Percentiles rank a stretch among this genome's conserved stretches.
phyloP scores from a whole-genome alignment of 2,329 filamentous ascomycete species.

The Neofusicoccum parvum region DNA sequence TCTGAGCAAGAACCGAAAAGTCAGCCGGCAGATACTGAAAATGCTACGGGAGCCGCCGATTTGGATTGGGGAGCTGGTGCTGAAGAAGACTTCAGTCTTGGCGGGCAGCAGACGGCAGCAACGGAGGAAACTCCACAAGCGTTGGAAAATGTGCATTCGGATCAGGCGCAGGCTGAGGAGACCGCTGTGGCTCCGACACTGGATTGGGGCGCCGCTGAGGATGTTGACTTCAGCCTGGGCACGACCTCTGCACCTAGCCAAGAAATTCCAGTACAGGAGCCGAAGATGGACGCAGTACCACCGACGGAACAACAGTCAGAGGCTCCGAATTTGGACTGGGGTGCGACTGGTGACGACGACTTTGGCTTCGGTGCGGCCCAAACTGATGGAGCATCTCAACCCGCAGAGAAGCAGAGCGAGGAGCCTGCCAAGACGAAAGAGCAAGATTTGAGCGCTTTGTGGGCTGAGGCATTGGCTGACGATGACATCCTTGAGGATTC shows the following conservation, averaged over 20 bases:
- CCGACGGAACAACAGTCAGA: neutral
- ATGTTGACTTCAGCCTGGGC: conserved; percentile 30
- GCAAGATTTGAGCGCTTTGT: conserved; percentile 75
- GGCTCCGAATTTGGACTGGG: conserved; percentile 20
- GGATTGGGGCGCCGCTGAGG: conserved; percentile 39
- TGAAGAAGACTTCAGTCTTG: conserved; percentile 19
- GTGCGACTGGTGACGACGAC: neutral
- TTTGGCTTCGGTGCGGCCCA: conserved; percentile 1
- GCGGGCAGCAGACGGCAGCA: neutral
- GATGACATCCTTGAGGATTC: conserved; percentile 69
- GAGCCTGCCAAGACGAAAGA: conserved; percentile 31
- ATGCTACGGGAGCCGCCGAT: conserved; percentile 17
- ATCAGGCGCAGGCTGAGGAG: neutral
- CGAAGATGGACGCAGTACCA: neutral
- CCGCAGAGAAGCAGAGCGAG: neutral
- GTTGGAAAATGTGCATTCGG: neutral
- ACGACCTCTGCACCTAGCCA: neutral
- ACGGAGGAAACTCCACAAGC: neutral
- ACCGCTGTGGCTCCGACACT: conserved; percentile 13
- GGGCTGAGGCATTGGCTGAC: conserved; percentile 79
- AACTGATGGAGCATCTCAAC: conserved; percentile 9
- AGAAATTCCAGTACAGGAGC: neutral
- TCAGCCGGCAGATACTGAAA: conserved; percentile 23
- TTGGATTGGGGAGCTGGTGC: conserved; percentile 24
- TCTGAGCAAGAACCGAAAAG: neutral